Percentiles rank a stretch among this genome's conserved stretches.
Conservation (phyloP, 257 asterid genomes). For the Misopates orontium region DNA sequence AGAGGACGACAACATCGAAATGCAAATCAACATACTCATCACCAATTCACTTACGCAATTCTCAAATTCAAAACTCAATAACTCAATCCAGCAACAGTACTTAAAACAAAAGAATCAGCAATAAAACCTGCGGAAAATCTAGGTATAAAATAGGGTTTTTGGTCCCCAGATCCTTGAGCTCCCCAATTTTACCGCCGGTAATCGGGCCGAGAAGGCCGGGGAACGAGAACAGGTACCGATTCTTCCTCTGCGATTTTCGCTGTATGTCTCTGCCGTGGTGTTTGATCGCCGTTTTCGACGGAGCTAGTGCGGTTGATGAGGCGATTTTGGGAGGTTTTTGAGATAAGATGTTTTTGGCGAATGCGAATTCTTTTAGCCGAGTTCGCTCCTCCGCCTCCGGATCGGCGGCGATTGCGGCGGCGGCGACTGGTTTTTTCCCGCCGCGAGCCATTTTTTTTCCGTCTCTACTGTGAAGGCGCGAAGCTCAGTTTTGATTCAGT, state of each 20-base stretch:
- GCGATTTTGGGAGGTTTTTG: constrained; percentile 40
- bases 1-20: no score
- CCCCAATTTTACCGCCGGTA: constrained; percentile 85
- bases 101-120: not conserved
- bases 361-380: constrained; percentile 57
- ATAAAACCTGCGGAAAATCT: constrained; percentile 76
- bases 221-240: constrained; percentile 71
- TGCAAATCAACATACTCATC: no score
- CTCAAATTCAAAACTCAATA: no score
- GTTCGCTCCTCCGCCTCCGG: constrained; percentile 57
- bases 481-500: not conserved
- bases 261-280: constrained; percentile 85
- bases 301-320: constrained; percentile 43
- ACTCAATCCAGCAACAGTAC: not conserved
- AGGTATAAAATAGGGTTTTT: constrained; percentile 89
- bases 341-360: constrained; percentile 49
- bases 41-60: no score
- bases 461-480: not conserved
- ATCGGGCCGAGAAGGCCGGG: constrained; percentile 80
- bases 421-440: constrained; percentile 41
- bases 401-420: constrained; percentile 38
- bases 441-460: constrained; percentile 44
- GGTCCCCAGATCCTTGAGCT: constrained; percentile 80
- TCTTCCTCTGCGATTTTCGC: constrained; percentile 80
- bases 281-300: constrained; percentile 66